phyloP scores from a whole-genome alignment of 352 stramenopile genomes.

The Thalassiosira livingstoniorum region DNA sequence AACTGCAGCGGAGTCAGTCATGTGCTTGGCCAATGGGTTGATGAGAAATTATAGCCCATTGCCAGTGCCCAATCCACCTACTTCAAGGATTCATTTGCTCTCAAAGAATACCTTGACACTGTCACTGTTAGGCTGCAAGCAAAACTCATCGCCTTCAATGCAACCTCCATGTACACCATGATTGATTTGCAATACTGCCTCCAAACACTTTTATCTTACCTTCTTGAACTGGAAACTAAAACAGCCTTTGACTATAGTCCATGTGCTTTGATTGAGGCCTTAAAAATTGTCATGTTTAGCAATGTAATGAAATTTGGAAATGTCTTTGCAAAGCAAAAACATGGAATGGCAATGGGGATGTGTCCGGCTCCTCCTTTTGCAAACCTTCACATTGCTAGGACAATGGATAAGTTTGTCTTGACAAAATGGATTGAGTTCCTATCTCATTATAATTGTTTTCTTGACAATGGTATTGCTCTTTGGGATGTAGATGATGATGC shows the following conservation, averaged over 20 bases:
- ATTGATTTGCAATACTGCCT: conserved; percentile 9
- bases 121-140: neutral
- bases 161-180: conserved; percentile 28
- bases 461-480: neutral
- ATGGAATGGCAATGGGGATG: conserved; percentile 21
- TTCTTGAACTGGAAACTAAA: conserved; percentile 2
- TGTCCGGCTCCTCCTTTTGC: conserved; percentile 3
- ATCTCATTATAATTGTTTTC: neutral
- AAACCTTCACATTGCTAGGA: conserved; percentile 17
- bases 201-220: neutral
- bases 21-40: conserved; percentile 21
- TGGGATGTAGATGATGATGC: neutral
- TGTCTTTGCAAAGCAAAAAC: conserved; percentile 15
- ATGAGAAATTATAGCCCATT: conserved; percentile 25
- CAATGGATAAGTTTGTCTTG: neutral
- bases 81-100: conserved; percentile 48
- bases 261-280: conserved; percentile 4
- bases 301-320: conserved; percentile 10
- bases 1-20: conserved; percentile 14
- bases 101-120: conserved; percentile 25
- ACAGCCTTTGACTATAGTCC: conserved; percentile 5
- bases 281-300: conserved; percentile 10
- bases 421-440: neutral
- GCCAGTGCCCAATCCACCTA: conserved; percentile 16
- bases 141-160: conserved; percentile 26